These are phyloP conservation scores for Boletus rubescentipes DNA, from an alignment of 768 basidiomycete species.

Conservation along the genomic window DNA sequence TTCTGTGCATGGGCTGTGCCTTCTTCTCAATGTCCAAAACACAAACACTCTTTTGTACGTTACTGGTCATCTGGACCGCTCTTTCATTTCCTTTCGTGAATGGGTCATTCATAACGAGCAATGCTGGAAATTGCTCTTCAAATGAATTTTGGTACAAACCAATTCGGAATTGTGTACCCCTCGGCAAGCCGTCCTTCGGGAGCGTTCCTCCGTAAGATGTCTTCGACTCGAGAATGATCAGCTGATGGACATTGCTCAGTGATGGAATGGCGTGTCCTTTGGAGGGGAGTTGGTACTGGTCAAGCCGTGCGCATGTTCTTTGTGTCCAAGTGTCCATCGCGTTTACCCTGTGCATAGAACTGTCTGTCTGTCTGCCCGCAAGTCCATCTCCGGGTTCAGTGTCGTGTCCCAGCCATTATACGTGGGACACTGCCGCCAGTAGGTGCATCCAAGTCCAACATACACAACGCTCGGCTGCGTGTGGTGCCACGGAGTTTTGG, in stretches of 20 bases:
- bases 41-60: not conserved
- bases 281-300: conserved; percentile 16
- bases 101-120: conserved; percentile 5
- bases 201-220: conserved; percentile 15
- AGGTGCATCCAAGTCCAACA: conserved; percentile 1
- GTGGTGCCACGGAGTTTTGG: conserved; percentile 13
- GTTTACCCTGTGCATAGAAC: conserved; percentile 7
- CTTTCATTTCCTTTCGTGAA: conserved; percentile 11
- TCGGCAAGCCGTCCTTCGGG: conserved; percentile 1
- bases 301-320: conserved; percentile 8
- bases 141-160: conserved; percentile 19
- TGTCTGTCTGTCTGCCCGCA: conserved; percentile 14
- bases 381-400: not conserved
- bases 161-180: conserved; percentile 8
- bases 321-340: not conserved
- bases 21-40: conserved; percentile 3
- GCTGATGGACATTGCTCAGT: conserved; percentile 6
- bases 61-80: conserved; percentile 1
- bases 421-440: conserved; percentile 3
- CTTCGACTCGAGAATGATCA: not conserved
- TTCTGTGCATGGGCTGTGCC: conserved; percentile 5
- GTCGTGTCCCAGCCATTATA: conserved; percentile 7
- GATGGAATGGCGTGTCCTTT: conserved; percentile 7
- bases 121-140: conserved; percentile 11
- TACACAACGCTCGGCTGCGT: not conserved